Evolutionary conservation across 768 basidiomycete genomes (phyloP).

Genomic region (Leccinum boreale): DNA sequence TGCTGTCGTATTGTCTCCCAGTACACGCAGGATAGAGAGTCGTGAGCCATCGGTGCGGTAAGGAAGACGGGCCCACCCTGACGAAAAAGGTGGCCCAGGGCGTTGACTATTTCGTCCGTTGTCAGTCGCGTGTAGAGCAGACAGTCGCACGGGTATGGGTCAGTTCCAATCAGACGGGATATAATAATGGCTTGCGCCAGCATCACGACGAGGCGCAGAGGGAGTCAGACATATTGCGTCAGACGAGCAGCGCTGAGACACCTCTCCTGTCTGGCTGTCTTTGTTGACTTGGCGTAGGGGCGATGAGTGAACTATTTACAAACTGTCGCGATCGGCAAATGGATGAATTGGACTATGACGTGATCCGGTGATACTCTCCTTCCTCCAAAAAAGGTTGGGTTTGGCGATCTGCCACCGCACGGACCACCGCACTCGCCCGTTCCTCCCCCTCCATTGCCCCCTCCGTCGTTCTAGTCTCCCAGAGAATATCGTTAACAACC

Average conservation of each 20-base stretch:
- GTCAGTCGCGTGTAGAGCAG: conserved; percentile 1
- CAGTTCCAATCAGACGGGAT: background rate
- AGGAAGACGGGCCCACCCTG: background rate
- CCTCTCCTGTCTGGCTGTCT: background rate
- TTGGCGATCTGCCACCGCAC: conserved; percentile 31
- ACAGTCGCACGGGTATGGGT: background rate
- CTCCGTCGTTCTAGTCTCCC: background rate
- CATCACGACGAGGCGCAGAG: background rate
- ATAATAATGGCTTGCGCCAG: conserved; percentile 3
- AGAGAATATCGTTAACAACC: background rate
- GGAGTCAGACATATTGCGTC: background rate
- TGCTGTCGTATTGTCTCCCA: background rate
- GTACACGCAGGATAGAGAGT: background rate
- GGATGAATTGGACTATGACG: conserved; percentile 30
- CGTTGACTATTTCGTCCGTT: conserved; percentile 11
- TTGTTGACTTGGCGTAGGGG: background rate
- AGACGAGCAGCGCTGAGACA: background rate
- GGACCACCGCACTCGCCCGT: conserved; percentile 14
- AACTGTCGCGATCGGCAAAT: conserved; percentile 31
- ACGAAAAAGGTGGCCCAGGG: background rate
- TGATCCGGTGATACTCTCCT: conserved; percentile 28
- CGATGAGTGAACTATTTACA: conserved; percentile 11
- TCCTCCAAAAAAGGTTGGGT: conserved; percentile 12
- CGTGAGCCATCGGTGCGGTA: background rate
- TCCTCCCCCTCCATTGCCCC: background rate